Evolutionary conservation across 139 green algal species (phyloP).

Genomic region (Volvox africanus): DNA sequence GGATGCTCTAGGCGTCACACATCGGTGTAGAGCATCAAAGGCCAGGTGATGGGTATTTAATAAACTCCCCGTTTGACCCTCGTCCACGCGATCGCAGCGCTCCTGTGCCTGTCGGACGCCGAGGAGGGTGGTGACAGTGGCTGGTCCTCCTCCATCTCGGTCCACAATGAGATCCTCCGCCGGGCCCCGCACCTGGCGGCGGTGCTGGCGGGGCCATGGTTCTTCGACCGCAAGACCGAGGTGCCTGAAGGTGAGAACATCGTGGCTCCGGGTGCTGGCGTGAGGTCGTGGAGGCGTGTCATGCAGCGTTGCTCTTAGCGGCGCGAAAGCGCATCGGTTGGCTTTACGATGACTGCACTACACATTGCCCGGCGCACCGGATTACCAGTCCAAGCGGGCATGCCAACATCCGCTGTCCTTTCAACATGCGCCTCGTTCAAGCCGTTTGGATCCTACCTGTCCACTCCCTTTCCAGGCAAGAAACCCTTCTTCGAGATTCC

Average conservation of each 20-base stretch:
- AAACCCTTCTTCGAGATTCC: constrained; percentile 71
- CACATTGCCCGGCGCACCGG: too few relatives aligned
- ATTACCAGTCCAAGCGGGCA: too few relatives aligned
- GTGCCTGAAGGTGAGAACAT: constrained; percentile 29
- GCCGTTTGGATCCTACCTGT: not conserved
- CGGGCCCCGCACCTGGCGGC: constrained; percentile 52
- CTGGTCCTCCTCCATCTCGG: constrained; percentile 54
- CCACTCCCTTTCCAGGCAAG: constrained; percentile 52
- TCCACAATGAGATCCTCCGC: constrained; percentile 70
- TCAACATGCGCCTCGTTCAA: not conserved
- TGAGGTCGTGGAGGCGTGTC: too few relatives aligned
- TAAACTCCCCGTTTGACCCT: too few relatives aligned
- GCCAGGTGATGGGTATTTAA: too few relatives aligned
- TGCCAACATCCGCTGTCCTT: too few relatives aligned
- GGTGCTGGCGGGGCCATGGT: constrained; percentile 63
- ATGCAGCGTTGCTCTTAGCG: too few relatives aligned
- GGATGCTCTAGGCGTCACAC: too few relatives aligned
- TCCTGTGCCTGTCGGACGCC: constrained; percentile 67
- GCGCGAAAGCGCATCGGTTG: too few relatives aligned
- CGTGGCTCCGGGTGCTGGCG: not conserved
- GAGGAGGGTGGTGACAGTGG: constrained; percentile 60
- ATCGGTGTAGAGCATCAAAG: too few relatives aligned
- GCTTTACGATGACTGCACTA: too few relatives aligned
- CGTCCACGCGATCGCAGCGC: constrained; percentile 19
- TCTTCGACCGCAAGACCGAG: constrained; percentile 68